Conservation (phyloP, 116 monocot genomes). For the Dioscorea cayenensis region DNA sequence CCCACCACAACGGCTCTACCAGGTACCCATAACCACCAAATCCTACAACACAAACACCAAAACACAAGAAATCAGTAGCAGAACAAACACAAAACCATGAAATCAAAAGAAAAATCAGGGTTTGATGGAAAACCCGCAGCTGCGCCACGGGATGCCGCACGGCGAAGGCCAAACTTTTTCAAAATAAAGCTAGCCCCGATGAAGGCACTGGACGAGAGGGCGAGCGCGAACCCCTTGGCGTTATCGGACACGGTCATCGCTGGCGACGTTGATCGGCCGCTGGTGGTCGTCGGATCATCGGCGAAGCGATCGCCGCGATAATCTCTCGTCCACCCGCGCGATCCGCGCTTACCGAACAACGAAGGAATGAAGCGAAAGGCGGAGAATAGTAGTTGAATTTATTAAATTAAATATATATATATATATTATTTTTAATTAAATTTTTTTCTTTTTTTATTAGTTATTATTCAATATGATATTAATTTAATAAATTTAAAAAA, state of each 20-base stretch:
- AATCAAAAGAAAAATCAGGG: background rate
- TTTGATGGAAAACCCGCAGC: slow-evolving; percentile 24
- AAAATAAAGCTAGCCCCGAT: slow-evolving; percentile 88
- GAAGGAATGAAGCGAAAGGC: background rate
- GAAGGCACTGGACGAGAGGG: slow-evolving; percentile 65
- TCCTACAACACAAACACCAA: slow-evolving; percentile 20
- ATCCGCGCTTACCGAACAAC: background rate
- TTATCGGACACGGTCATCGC: slow-evolving; percentile 33
- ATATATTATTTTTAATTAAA: background rate
- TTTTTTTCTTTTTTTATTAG: too few relatives aligned
- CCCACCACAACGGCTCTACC: slow-evolving; percentile 57
- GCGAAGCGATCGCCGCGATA: background rate
- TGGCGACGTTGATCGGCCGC: background rate
- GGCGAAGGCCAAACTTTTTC: slow-evolving; percentile 80
- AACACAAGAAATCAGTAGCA: background rate
- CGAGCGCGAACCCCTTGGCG: slow-evolving; percentile 35
- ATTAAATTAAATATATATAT: background rate
- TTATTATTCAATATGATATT: background rate
- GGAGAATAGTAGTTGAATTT: background rate
- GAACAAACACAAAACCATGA: background rate
- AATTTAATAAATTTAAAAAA: background rate
- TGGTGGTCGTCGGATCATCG: background rate
- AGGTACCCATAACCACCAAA: slow-evolving; percentile 51
- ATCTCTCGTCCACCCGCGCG: slow-evolving; percentile 1
- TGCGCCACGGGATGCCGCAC: slow-evolving; percentile 31